These are phyloP conservation scores for Davidsoniella virescens DNA, from an alignment of 2,329 filamentous ascomycete species.

Conservation along the genomic window DNA sequence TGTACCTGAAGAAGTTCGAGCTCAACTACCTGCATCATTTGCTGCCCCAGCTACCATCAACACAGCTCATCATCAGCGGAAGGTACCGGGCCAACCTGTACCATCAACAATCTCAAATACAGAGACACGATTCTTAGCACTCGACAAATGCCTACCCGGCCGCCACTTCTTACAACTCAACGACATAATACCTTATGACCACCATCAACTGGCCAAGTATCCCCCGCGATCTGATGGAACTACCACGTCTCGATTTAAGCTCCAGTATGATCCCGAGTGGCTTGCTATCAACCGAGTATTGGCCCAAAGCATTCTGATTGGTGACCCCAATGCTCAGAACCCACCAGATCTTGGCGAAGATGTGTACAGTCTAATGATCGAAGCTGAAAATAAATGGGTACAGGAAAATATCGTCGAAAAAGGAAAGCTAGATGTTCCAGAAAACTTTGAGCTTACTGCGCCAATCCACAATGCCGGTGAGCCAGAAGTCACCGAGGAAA, in stretches of 20 bases:
- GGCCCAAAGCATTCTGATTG: constrained; percentile 45
- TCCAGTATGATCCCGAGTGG: constrained; percentile 89
- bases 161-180: constrained; percentile 71
- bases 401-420: constrained; percentile 52
- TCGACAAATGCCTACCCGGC: constrained; percentile 77
- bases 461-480: constrained; percentile 46
- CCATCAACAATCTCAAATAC: constrained; percentile 62
- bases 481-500: constrained; percentile 41
- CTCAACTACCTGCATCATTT: constrained; percentile 65
- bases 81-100: constrained; percentile 42
- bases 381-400: constrained; percentile 61
- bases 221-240: constrained; percentile 14
- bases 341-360: constrained; percentile 51
- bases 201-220: constrained; percentile 16
- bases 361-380: constrained; percentile 51
- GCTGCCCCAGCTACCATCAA: constrained; percentile 21
- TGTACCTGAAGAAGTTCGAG: constrained; percentile 49
- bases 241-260: constrained; percentile 39
- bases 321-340: constrained; percentile 36
- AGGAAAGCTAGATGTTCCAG: constrained; percentile 50
- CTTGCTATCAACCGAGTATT: constrained; percentile 82
- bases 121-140: constrained; percentile 65
- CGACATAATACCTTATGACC: constrained; percentile 37
- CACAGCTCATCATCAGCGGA: constrained; percentile 17
- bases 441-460: constrained; percentile 64